These are phyloP conservation scores for Globisporangium parvum DNA, from an alignment of 352 stramenopile species.

Conservation along the genomic window DNA sequence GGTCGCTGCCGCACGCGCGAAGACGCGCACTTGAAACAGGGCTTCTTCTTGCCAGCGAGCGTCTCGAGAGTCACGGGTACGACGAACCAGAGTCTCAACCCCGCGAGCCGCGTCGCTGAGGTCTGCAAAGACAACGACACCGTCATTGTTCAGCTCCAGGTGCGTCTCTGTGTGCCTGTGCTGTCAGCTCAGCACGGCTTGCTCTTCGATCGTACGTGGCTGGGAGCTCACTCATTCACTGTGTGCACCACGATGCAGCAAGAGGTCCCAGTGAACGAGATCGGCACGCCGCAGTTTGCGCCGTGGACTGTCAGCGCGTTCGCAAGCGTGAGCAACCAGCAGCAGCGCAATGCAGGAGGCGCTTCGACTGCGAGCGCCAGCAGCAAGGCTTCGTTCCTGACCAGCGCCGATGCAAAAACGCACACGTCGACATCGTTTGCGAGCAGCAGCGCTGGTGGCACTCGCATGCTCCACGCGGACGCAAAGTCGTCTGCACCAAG, in stretches of 20 bases:
- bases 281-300: constrained; percentile 61
- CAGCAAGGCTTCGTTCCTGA: neutral
- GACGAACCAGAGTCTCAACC: constrained; percentile 7
- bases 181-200: neutral
- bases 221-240: neutral
- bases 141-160: constrained; percentile 61
- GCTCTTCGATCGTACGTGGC: neutral
- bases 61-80: constrained; percentile 45
- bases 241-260: constrained; percentile 26
- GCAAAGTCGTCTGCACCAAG: constrained; percentile 11
- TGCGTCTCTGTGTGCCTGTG: constrained; percentile 12
- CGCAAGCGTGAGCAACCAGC: constrained; percentile 15
- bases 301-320: constrained; percentile 63
- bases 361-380: neutral
- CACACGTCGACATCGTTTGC: neutral
- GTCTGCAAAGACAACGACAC: constrained; percentile 69
- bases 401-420: constrained; percentile 1
- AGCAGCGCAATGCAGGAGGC: neutral
- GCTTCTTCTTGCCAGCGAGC: constrained; percentile 70
- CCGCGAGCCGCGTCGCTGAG: constrained; percentile 50
- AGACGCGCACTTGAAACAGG: constrained; percentile 65
- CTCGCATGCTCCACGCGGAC: neutral
- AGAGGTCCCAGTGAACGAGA: constrained; percentile 78
- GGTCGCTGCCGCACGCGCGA: constrained; percentile 68
- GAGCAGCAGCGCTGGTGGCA: neutral